Evolutionary conservation across 768 basidiomycete genomes (phyloP).

Genomic region (Nevesoporus exiguus): DNA sequence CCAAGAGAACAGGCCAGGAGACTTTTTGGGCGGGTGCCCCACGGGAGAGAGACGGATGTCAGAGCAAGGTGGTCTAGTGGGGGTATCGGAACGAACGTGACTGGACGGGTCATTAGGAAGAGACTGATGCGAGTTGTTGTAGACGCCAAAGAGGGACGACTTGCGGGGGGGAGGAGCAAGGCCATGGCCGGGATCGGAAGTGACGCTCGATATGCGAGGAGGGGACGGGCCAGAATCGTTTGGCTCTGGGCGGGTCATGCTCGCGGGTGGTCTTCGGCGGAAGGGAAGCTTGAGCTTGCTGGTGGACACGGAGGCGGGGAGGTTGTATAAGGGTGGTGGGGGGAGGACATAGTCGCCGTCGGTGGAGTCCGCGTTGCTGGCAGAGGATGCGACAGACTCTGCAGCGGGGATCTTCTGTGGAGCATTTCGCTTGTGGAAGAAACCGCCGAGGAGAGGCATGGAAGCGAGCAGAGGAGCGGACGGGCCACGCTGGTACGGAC

Average conservation of each 20-base stretch:
- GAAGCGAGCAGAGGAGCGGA: not conserved
- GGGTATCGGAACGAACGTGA: constrained; percentile 20
- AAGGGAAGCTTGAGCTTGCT: constrained; percentile 47
- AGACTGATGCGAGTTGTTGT: constrained; percentile 54
- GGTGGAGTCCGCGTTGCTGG: constrained; percentile 18
- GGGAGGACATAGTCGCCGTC: constrained; percentile 34
- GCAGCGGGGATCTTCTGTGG: not conserved
- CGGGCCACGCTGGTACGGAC: no score
- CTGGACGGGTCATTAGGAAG: constrained; percentile 44
- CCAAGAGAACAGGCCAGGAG: constrained; percentile 36
- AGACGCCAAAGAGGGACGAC: constrained; percentile 60
- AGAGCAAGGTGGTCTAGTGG: constrained; percentile 10
- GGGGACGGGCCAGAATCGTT: constrained; percentile 17
- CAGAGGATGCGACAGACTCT: constrained; percentile 14
- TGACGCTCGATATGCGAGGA: constrained; percentile 34
- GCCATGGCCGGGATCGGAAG: constrained; percentile 44
- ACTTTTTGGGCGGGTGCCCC: constrained; percentile 29
- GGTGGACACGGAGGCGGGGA: constrained; percentile 33
- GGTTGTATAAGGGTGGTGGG: constrained; percentile 22
- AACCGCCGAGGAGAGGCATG: constrained; percentile 31
- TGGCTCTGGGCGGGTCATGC: constrained; percentile 11
- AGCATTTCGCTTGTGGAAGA: constrained; percentile 24
- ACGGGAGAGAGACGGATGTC: constrained; percentile 18
- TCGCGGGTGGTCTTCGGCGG: constrained; percentile 34
- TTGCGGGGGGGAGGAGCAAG: constrained; percentile 58